Percentiles rank a stretch among this genome's conserved stretches.
phyloP scores from a whole-genome alignment of 768 basidiomycete species.

The Boletellus ananiceps region DNA sequence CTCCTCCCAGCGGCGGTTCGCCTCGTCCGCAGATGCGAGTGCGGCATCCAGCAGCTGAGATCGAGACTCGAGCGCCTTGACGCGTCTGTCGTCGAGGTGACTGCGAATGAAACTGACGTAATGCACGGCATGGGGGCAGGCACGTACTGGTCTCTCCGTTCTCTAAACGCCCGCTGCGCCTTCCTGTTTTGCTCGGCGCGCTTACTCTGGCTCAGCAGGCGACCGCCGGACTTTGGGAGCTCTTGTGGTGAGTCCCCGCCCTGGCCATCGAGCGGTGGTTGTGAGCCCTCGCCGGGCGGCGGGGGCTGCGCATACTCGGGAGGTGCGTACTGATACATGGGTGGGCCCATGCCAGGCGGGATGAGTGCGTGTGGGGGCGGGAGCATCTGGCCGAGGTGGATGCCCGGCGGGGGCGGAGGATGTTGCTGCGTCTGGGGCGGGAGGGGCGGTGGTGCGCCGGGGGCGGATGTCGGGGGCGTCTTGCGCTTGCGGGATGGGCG shows the following conservation, averaged over 20 bases:
- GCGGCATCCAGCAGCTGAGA: slow-evolving; percentile 84
- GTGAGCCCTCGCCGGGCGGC: slow-evolving; percentile 23
- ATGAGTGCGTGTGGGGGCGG: slow-evolving; percentile 54
- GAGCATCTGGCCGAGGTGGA: slow-evolving; percentile 48
- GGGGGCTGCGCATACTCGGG: slow-evolving; percentile 30
- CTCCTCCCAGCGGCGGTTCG: slow-evolving; percentile 86
- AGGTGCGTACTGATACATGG: slow-evolving; percentile 34
- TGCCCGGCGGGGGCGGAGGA: slow-evolving; percentile 33
- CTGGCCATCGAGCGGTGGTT: slow-evolving; percentile 27
- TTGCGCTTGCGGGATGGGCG: slow-evolving; percentile 60
- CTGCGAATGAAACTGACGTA: not conserved
- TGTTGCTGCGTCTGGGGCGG: slow-evolving; percentile 25
- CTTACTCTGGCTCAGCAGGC: slow-evolving; percentile 73
- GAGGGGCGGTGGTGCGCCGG: slow-evolving; percentile 1
- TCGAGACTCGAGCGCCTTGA: slow-evolving; percentile 81
- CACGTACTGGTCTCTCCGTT: slow-evolving; percentile 81
- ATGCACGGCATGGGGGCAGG: not conserved
- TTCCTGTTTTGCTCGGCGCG: slow-evolving; percentile 94
- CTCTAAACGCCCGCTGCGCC: slow-evolving; percentile 87
- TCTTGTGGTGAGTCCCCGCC: slow-evolving; percentile 2
- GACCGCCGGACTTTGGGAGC: slow-evolving; percentile 29
- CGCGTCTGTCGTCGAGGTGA: slow-evolving; percentile 51
- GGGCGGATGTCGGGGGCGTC: slow-evolving; percentile 45
- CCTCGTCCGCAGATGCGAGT: slow-evolving; percentile 81
- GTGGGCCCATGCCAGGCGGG: slow-evolving; percentile 32